Percentiles rank a stretch among this genome's conserved stretches.
phyloP scores from a whole-genome alignment of 306 rosid genomes.

The Begonia peltatifolia region DNA sequence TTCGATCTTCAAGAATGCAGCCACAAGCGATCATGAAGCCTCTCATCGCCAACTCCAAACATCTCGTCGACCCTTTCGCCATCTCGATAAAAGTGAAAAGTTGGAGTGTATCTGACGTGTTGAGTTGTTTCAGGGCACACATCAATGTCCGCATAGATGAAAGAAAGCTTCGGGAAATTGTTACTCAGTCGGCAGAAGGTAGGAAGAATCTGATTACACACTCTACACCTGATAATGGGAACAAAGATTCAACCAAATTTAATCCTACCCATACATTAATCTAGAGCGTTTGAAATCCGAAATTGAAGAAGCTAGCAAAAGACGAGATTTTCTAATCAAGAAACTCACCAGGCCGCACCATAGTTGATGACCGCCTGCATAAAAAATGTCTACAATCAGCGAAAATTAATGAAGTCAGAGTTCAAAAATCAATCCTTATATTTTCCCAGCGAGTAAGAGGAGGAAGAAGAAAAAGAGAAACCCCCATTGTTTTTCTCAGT shows the following conservation, averaged over 20 bases:
- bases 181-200: conserved; percentile 57
- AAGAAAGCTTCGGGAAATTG: conserved; percentile 52
- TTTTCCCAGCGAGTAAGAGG: background rate
- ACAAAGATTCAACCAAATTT: background rate
- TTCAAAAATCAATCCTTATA: background rate
- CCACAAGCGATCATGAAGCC: conserved; percentile 47
- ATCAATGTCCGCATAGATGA: conserved; percentile 69
- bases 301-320: no score
- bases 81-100: conserved; percentile 58
- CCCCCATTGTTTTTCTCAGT: background rate
- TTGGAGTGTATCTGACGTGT: conserved; percentile 70
- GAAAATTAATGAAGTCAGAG: background rate
- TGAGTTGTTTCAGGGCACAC: conserved; percentile 85
- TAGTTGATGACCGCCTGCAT: conserved; percentile 85
- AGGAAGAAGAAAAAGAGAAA: background rate
- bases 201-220: conserved; percentile 72
- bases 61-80: conserved; percentile 76
- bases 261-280: no score
- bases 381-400: background rate
- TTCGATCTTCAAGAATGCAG: conserved; percentile 24
- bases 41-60: conserved; percentile 49
- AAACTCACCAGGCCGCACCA: conserved; percentile 74
- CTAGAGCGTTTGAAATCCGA: no score
- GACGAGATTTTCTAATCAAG: no score
- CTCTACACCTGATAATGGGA: conserved; percentile 51